Conservation (phyloP, 345 rosid species). For the Gossypium rotundifolium region DNA sequence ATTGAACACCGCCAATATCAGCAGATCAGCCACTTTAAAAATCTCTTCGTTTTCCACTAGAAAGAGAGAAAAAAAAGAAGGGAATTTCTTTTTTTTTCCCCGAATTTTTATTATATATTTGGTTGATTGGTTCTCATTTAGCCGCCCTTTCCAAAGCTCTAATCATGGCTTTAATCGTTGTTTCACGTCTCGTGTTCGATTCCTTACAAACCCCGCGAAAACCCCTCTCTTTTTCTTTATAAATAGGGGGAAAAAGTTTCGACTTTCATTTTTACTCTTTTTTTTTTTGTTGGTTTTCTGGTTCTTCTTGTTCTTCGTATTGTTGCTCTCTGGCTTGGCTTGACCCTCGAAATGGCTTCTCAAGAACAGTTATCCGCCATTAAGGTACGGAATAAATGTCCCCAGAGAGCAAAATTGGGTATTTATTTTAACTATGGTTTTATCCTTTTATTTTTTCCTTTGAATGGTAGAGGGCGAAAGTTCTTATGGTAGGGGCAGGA, state of each 20-base stretch:
- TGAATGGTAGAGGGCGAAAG: slow-evolving; percentile 69
- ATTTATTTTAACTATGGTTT: not conserved
- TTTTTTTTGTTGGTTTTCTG: slow-evolving; percentile 1
- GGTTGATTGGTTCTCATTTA: not conserved
- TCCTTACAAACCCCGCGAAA: slow-evolving; percentile 3
- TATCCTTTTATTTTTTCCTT: not conserved
- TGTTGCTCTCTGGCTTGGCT: slow-evolving; percentile 1
- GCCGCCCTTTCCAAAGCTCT: slow-evolving; percentile 1
- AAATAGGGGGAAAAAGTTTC: not conserved
- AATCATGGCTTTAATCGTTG: not conserved
- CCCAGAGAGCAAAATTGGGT: not conserved
- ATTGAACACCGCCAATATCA: not conserved
- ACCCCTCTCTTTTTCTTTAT: not conserved
- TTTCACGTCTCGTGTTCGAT: slow-evolving; percentile 37
- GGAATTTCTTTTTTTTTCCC: not conserved
- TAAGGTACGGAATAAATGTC: slow-evolving; percentile 39
- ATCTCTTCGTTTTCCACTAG: not conserved
- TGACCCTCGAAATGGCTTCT: slow-evolving; percentile 39
- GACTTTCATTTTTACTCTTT: slow-evolving; percentile 4
- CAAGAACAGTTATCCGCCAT: slow-evolving; percentile 40
- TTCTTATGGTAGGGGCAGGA: slow-evolving; percentile 99
- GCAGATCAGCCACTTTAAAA: not conserved
- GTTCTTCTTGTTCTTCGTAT: slow-evolving; percentile 7
- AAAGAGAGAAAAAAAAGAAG: too few species aligned
- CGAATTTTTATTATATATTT: not conserved